A percentile compares a stretch with the other conserved stretches of the same genome.
Evolutionary conservation across 768 basidiomycete genomes (phyloP).

Genomic region (Candolleomyces aberdarensis): DNA sequence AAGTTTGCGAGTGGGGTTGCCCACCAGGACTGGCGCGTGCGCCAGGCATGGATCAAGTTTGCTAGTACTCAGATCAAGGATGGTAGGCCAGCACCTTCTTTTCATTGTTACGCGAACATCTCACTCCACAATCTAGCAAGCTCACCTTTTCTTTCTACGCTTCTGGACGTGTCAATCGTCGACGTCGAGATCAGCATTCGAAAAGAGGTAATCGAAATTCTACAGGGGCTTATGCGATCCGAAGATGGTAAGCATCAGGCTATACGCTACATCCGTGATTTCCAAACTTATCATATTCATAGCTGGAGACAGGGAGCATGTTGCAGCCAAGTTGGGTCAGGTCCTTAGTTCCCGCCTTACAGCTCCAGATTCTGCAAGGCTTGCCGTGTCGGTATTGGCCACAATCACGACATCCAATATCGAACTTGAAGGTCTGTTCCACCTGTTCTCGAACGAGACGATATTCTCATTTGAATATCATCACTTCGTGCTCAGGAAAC

Average conservation of each 20-base stretch:
- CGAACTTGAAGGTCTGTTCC: no score
- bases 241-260: not conserved
- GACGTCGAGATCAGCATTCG: not conserved
- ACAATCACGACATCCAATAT: not conserved
- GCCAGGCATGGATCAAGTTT: not conserved
- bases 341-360: not conserved
- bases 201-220: not conserved
- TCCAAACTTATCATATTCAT: no score
- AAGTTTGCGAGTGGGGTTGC: not conserved
- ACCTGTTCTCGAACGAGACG: no score
- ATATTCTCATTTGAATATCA: no score
- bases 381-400: not conserved
- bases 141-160: not conserved
- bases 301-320: not conserved
- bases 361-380: not conserved
- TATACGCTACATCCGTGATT: no score
- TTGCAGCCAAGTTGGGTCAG: not conserved
- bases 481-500: no score
- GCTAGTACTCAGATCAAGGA: not conserved
- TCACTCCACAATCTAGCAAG: not conserved
- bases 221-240: not conserved
- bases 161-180: not conserved
- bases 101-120: not conserved
- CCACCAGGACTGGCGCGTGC: not conserved
- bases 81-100: no score